Base-by-base conservation (phyloP, 768 basidiomycete genomes). In the Termitomyces titanicus region DNA sequence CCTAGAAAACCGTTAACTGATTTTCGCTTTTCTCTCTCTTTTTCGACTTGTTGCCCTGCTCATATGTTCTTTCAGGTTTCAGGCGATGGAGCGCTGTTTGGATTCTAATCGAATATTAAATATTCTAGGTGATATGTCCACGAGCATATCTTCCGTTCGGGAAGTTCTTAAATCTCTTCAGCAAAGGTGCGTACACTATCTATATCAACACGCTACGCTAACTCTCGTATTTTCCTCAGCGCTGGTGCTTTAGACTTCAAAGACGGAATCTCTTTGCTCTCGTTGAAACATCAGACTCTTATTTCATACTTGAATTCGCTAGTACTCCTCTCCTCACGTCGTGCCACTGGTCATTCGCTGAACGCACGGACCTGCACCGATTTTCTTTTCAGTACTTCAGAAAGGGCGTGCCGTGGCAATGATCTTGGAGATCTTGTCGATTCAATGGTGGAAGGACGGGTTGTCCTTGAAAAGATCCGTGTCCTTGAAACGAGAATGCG, bases 211-310 rank as follows among this genome's bases (percentile, higher is more conserved):
- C 22, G 7, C 5, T 45, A 12, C 22, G 7, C 5, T 45, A 3
- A 40, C 47, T 31, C 40, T 50, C 44, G 50, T 58, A 58, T 45
- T 56, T 63, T 54, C 51, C 48, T 45, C 50, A 62, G 64, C 49
- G 46, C 58, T 73, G 61, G 56, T 64, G 46, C 59, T 45, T 68
- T 78, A 18, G 78, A 88, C 57, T 81, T 78, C 11, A 79, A 77
- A 63, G 80, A 91, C 29, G 97, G 97, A 37, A 92, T 99, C 57
- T 98, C 97, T 0, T 78, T 99, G 5, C 77, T 99, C 22, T 89
- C 92, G 11, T 72, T 94, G 47, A 95, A 97, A 72, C 88, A 94
- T 61, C 83, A 94, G 51, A 69, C 90, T 20, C 78, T 97, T 56
- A 71, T 98, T 3, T 87, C 87, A 2, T 96, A 97, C 68, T 74